Evolutionary conservation across 805 yeast genomes (phyloP).

Genomic region (Candida palmyrensis): DNA sequence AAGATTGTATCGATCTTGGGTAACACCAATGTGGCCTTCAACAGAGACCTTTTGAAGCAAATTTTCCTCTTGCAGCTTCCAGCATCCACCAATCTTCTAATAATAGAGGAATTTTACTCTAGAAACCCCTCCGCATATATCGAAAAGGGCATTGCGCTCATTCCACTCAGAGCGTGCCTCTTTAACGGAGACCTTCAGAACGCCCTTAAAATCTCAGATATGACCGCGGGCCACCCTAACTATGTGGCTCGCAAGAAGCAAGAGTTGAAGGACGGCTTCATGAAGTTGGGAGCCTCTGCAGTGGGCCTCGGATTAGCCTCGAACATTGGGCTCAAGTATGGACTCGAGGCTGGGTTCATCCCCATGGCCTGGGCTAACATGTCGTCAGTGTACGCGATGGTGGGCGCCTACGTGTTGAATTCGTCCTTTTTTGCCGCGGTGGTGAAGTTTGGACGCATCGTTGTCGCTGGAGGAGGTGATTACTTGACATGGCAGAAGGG

Average conservation of each 20-base stretch:
- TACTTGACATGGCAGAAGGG: slow-evolving; percentile 60
- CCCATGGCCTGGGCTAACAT: slow-evolving; percentile 33
- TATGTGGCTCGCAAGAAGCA: slow-evolving; percentile 35
- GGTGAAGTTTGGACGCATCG: slow-evolving; percentile 36
- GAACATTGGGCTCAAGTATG: slow-evolving; percentile 37
- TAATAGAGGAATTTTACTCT: slow-evolving; percentile 21
- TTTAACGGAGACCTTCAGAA: slow-evolving; percentile 52
- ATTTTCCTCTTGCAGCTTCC: slow-evolving; percentile 32
- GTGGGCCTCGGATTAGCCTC: slow-evolving; percentile 30
- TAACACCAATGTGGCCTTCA: slow-evolving; percentile 14
- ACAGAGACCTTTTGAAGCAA: slow-evolving; percentile 18
- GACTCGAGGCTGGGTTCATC: slow-evolving; percentile 36
- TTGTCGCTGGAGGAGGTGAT: slow-evolving; percentile 42
- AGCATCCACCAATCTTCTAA: slow-evolving; percentile 19
- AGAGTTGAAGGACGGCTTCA: slow-evolving; percentile 25
- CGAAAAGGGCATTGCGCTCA: slow-evolving; percentile 40
- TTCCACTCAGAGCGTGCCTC: slow-evolving; percentile 60
- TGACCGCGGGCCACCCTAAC: slow-evolving; percentile 54
- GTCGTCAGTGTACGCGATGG: slow-evolving; percentile 43
- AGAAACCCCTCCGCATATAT: slow-evolving; percentile 24
- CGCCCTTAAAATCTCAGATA: slow-evolving; percentile 55
- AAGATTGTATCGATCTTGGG: slow-evolving; percentile 17
- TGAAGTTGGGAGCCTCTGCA: slow-evolving; percentile 26
- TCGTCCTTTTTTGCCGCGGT: slow-evolving; percentile 37
- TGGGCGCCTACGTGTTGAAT: slow-evolving; percentile 35